phyloP scores from a whole-genome alignment of 148 eudicot genomes.

The Dianthus caryophyllus region DNA sequence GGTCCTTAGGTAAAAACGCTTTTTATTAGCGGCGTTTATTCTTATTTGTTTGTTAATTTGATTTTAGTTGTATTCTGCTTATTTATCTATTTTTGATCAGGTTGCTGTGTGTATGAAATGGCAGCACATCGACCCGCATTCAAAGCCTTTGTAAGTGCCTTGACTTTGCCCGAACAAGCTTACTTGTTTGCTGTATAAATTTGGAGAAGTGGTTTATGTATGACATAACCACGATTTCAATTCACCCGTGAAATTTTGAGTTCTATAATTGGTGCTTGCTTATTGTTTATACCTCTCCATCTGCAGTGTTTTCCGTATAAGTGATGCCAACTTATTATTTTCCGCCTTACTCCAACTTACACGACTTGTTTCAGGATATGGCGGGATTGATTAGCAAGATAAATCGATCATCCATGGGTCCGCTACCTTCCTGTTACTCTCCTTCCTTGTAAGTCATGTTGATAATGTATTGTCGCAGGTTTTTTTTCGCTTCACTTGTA shows the following conservation, averaged over 20 bases:
- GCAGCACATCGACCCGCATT: conserved; percentile 98
- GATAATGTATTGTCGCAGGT: neutral
- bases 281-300: neutral
- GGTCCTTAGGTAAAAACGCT: conserved; percentile 99
- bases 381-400: conserved; percentile 97
- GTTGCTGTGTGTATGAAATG: conserved; percentile 98
- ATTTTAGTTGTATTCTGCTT: conserved; percentile 12
- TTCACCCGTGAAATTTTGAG: no score
- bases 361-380: conserved; percentile 68
- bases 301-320: neutral
- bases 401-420: conserved; percentile 93
- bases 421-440: conserved; percentile 93
- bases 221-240: no score
- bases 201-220: no score
- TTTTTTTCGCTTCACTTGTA: no score
- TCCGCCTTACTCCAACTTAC: neutral
- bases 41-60: neutral
- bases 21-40: conserved; percentile 5
- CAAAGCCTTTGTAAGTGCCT: conserved; percentile 86
- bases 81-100: conserved; percentile 36
- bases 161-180: neutral
- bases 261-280: neutral
- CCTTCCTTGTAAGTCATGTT: conserved; percentile 70
- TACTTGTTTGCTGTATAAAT: no score
- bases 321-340: neutral